Evolutionary conservation across 352 stramenopile species (phyloP).

Genomic region (Phytophthora nicotianae): DNA sequence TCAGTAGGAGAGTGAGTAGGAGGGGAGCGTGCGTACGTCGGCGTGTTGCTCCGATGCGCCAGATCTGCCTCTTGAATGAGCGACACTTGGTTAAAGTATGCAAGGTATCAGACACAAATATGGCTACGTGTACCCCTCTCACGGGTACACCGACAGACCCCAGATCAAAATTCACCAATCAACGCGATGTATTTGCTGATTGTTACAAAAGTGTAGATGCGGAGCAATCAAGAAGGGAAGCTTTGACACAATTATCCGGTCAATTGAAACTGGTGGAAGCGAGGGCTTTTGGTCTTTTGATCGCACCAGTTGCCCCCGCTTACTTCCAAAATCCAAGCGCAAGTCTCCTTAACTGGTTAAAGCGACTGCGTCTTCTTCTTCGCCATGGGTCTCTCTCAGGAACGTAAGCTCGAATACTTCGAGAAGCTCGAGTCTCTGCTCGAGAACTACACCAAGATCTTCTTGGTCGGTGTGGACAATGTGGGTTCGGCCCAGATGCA

Average conservation of each 20-base stretch:
- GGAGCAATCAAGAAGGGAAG: slow-evolving; percentile 10
- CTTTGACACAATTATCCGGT: slow-evolving; percentile 2
- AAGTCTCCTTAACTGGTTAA: slow-evolving; percentile 89
- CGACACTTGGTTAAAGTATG: slow-evolving; percentile 11
- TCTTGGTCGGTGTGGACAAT: slow-evolving; percentile 99
- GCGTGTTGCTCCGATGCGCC: slow-evolving; percentile 4
- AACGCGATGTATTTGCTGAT: not conserved
- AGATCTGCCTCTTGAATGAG: slow-evolving; percentile 8
- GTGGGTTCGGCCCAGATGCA: slow-evolving; percentile 99
- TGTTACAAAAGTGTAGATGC: slow-evolving; percentile 24
- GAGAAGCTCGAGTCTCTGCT: slow-evolving; percentile 95
- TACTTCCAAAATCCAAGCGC: slow-evolving; percentile 72
- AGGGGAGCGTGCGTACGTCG: not conserved
- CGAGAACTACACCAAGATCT: slow-evolving; percentile 97
- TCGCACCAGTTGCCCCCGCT: not conserved
- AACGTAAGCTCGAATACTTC: slow-evolving; percentile 99
- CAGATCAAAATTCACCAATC: slow-evolving; percentile 20
- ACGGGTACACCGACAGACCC: slow-evolving; percentile 8
- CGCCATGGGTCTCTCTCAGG: slow-evolving; percentile 94
- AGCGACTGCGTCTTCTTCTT: slow-evolving; percentile 80
- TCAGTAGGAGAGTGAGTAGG: slow-evolving; percentile 20
- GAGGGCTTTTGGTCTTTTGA: slow-evolving; percentile 15
- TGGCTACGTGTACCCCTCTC: slow-evolving; percentile 17
- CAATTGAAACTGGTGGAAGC: slow-evolving; percentile 44
- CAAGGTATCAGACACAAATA: not conserved